Percentiles rank a stretch among this genome's conserved stretches.
Conservation (phyloP, 164 flowering plant species). For the Buxus sempervirens region DNA sequence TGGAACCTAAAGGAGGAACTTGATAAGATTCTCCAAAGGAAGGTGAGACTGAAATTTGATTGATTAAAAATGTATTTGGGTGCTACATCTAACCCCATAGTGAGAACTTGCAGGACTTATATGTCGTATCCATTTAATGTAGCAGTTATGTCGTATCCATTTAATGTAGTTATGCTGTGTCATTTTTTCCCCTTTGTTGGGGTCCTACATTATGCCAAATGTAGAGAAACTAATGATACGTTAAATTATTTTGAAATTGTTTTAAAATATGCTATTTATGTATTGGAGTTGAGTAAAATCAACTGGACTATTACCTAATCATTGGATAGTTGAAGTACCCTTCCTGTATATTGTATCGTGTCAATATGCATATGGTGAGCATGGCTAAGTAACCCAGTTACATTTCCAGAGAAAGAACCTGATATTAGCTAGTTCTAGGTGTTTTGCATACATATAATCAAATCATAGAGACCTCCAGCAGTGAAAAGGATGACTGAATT, state of each 20-base stretch:
- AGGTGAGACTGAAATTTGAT: slow-evolving; percentile 36
- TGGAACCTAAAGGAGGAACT: slow-evolving; percentile 81
- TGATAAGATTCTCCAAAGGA: slow-evolving; percentile 64
- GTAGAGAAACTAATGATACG: neutral
- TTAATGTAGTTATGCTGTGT: too few species aligned
- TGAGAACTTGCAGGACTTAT: neutral
- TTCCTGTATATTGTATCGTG: neutral
- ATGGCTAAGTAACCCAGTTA: neutral
- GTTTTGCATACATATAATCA: too few species aligned
- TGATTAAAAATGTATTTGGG: neutral
- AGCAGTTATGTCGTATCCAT: too few species aligned
- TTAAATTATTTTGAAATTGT: too few species aligned
- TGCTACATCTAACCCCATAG: neutral
- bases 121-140: neutral
- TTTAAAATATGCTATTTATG: neutral
- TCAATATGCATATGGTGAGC: neutral
- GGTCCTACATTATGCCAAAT: too few species aligned
- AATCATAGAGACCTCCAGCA: too few species aligned
- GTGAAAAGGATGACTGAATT: too few species aligned
- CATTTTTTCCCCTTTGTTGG: too few species aligned
- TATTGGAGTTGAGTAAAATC: neutral
- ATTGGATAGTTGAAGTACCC: neutral
- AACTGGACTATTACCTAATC: neutral
- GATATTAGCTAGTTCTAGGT: too few species aligned
- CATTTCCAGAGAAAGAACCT: too few species aligned